Percentiles rank a stretch among this genome's conserved stretches.
phyloP scores from a whole-genome alignment of 768 basidiomycete genomes.

The Suillus placidus region DNA sequence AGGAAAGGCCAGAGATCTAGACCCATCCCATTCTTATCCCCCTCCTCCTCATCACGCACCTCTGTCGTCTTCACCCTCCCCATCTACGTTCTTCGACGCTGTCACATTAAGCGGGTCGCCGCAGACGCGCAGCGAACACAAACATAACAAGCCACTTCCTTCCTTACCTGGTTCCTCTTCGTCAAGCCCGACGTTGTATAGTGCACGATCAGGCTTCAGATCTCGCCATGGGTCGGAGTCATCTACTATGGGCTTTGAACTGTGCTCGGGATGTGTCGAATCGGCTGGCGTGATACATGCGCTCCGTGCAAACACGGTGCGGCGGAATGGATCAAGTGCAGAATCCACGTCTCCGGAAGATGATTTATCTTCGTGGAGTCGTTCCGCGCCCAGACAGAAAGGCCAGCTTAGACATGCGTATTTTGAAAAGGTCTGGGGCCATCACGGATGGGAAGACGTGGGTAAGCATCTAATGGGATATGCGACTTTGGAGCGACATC shows the following conservation, averaged over 20 bases:
- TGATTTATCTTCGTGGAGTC: conserved; percentile 58
- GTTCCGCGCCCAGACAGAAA: conserved; percentile 71
- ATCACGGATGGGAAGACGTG: conserved; percentile 83
- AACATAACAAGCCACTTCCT: conserved; percentile 48
- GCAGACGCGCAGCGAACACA: conserved; percentile 19
- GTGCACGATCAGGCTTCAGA: conserved; percentile 10
- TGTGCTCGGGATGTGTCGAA: conserved; percentile 82
- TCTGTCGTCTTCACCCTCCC: conserved; percentile 23
- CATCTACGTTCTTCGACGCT: conserved; percentile 23
- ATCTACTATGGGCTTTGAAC: conserved; percentile 65
- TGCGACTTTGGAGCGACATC: neutral
- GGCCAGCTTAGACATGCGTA: conserved; percentile 85
- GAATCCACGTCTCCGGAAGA: conserved; percentile 58
- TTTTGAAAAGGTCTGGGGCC: conserved; percentile 84
- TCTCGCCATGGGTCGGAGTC: conserved; percentile 8
- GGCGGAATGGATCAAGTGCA: conserved; percentile 23
- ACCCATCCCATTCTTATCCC: conserved; percentile 34
- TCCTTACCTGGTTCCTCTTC: conserved; percentile 38
- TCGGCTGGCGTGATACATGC: conserved; percentile 78
- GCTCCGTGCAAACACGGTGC: conserved; percentile 52
- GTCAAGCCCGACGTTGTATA: conserved; percentile 22
- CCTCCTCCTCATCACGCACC: conserved; percentile 37
- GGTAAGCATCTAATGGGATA: conserved; percentile 51
- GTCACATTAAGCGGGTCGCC: conserved; percentile 18
- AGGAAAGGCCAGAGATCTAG: conserved; percentile 46